Conservation (phyloP, 441 rosid species). For the Francoa sonchifolia region DNA sequence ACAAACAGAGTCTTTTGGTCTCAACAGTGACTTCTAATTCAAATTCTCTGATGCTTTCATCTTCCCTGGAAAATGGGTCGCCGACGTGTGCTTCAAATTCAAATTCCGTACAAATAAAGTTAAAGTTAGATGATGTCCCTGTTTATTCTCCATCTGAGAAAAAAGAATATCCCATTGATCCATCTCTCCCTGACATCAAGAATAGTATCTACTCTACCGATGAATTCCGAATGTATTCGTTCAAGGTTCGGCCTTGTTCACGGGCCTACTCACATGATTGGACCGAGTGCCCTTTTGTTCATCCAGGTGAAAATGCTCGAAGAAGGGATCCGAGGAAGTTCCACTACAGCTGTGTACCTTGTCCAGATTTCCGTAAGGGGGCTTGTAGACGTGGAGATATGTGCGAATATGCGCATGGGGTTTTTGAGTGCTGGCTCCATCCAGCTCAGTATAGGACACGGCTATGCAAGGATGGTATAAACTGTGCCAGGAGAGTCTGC, state of each 20-base stretch:
- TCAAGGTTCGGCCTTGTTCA: constrained; percentile 62
- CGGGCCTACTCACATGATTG: constrained; percentile 76
- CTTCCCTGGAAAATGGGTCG: constrained; percentile 34
- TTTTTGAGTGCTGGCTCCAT: constrained; percentile 73
- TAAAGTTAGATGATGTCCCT: constrained; percentile 20
- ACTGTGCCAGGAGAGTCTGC: constrained; percentile 63
- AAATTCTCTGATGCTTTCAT: constrained; percentile 33
- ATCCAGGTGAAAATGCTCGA: constrained; percentile 68
- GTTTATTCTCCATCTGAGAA: constrained; percentile 21
- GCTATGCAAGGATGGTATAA: constrained; percentile 56
- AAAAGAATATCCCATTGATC: constrained; percentile 64
- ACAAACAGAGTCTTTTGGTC: constrained; percentile 33
- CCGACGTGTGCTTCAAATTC: constrained; percentile 28
- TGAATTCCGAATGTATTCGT: constrained; percentile 72
- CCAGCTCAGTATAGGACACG: constrained; percentile 70
- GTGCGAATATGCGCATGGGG: constrained; percentile 78
- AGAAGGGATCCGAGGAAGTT: constrained; percentile 72
- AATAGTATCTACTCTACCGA: constrained; percentile 63
- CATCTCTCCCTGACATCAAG: constrained; percentile 67
- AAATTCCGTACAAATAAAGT: constrained; percentile 22
- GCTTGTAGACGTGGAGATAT: constrained; percentile 67
- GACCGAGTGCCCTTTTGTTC: constrained; percentile 78
- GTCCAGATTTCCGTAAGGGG: constrained; percentile 68
- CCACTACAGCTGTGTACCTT: constrained; percentile 70
- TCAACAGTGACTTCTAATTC: constrained; percentile 22